These are phyloP conservation scores for Fragaria iinumae DNA, from an alignment of 306 rosid species.

Conservation along the genomic window DNA sequence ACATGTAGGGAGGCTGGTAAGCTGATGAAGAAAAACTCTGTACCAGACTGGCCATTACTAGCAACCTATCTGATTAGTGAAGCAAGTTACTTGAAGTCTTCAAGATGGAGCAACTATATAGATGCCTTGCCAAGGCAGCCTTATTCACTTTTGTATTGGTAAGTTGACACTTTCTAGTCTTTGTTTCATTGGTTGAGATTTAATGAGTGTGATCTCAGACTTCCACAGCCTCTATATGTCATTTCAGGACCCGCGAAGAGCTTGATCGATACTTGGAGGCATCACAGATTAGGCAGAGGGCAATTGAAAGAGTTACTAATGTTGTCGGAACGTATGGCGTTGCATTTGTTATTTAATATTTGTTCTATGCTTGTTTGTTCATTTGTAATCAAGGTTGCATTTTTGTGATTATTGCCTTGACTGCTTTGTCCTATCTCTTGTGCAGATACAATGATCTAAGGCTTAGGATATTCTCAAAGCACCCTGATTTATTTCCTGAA, in stretches of 20 bases:
- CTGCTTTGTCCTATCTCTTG: slow-evolving; percentile 19
- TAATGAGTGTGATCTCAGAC: slow-evolving; percentile 25
- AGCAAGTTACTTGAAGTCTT: slow-evolving; percentile 77
- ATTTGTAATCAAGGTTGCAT: slow-evolving; percentile 15
- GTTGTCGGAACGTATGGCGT: slow-evolving; percentile 86
- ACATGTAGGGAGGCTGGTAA: slow-evolving; percentile 65
- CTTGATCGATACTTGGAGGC: slow-evolving; percentile 96
- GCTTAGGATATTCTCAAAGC: slow-evolving; percentile 82
- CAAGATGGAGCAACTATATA: slow-evolving; percentile 88
- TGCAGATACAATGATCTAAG: slow-evolving; percentile 81
- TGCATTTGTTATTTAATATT: slow-evolving; percentile 25
- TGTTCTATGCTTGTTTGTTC: slow-evolving; percentile 24
- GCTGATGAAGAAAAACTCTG: slow-evolving; percentile 62
- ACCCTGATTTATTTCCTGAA: slow-evolving; percentile 84
- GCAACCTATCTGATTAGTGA: slow-evolving; percentile 94
- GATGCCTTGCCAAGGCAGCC: slow-evolving; percentile 94
- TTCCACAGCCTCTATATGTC: slow-evolving; percentile 32
- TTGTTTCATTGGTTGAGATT: slow-evolving; percentile 23
- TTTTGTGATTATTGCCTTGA: slow-evolving; percentile 11
- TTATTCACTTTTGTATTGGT: slow-evolving; percentile 93
- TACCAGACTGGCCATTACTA: slow-evolving; percentile 94
- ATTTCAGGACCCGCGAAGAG: slow-evolving; percentile 88
- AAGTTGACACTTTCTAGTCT: slow-evolving; percentile 10
- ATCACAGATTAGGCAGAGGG: slow-evolving; percentile 87
- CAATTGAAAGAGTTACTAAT: slow-evolving; percentile 78